A percentile compares a stretch with the other conserved stretches of the same genome.
Evolutionary conservation across 78 protist species (phyloP).

Genomic region (Dictyostelium citrinum): DNA sequence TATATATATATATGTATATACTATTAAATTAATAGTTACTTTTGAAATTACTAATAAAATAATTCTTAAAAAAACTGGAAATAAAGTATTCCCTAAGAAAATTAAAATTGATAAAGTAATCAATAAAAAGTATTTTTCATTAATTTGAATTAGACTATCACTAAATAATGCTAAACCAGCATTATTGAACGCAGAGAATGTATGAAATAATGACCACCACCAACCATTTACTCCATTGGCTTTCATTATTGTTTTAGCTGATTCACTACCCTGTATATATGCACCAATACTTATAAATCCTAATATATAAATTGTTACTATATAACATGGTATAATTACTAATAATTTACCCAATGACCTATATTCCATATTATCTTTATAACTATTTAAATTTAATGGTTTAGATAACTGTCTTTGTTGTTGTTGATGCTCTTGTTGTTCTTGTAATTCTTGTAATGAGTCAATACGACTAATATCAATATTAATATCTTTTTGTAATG

Average conservation of each 20-base stretch:
- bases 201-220: slow-evolving; percentile 60
- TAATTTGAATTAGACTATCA: slow-evolving; percentile 53
- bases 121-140: neutral
- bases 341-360: slow-evolving; percentile 70
- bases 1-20: too few relatives aligned
- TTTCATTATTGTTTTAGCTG: neutral
- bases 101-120: slow-evolving; percentile 13
- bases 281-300: slow-evolving; percentile 26
- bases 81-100: slow-evolving; percentile 52
- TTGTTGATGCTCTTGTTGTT: neutral
- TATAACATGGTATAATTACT: slow-evolving; percentile 31
- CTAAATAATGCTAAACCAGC: slow-evolving; percentile 32
- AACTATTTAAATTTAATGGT: neutral
- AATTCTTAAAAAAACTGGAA: slow-evolving; percentile 42
- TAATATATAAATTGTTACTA: neutral
- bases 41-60: neutral
- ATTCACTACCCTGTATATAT: neutral
- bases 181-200: slow-evolving; percentile 73
- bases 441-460: neutral
- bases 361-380: slow-evolving; percentile 42
- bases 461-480: neutral
- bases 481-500: neutral
- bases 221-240: neutral
- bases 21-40: slow-evolving; percentile 25
- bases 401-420: neutral